A percentile compares a stretch with the other conserved stretches of the same genome.
Conservation (phyloP, 129 eudicot species). For the Saposhnikovia divaricata region DNA sequence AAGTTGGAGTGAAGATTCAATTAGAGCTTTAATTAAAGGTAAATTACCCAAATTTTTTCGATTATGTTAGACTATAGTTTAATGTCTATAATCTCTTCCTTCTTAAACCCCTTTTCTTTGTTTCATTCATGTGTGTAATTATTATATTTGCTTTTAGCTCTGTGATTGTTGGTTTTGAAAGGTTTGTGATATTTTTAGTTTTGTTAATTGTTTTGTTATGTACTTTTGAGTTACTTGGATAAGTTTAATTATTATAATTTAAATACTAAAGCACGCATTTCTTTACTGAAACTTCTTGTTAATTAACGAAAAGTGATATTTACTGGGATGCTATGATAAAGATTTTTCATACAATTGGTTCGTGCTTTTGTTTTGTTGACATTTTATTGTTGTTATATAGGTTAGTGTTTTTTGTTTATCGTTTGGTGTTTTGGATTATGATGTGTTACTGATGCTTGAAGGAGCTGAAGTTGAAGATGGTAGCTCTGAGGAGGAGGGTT, state of each 20-base stretch:
- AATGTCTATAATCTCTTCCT: background rate
- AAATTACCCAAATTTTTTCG: too few species aligned
- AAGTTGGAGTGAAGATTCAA: too few species aligned
- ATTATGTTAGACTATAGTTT: too few species aligned
- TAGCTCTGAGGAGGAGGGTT: constrained; percentile 9
- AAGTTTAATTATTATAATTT: background rate
- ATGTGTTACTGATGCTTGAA: background rate
- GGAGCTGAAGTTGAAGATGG: constrained; percentile 5
- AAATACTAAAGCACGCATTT: too few species aligned
- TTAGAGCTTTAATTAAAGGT: too few species aligned
- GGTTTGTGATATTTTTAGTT: constrained; percentile 6
- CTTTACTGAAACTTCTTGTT: too few species aligned
- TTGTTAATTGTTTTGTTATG: background rate
- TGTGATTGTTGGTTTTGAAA: background rate
- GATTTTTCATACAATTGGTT: background rate
- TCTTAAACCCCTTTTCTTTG: background rate
- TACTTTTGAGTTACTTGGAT: too few species aligned
- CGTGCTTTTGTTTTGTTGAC: background rate
- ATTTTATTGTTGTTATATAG: background rate
- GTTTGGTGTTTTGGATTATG: background rate
- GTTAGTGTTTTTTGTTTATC: background rate
- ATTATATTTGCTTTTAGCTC: background rate
- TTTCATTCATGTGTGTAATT: background rate
- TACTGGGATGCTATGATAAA: too few species aligned
- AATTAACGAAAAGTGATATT: too few species aligned